phyloP scores from a whole-genome alignment of 2,329 filamentous ascomycete genomes.

The Phialocephala subalpina region DNA sequence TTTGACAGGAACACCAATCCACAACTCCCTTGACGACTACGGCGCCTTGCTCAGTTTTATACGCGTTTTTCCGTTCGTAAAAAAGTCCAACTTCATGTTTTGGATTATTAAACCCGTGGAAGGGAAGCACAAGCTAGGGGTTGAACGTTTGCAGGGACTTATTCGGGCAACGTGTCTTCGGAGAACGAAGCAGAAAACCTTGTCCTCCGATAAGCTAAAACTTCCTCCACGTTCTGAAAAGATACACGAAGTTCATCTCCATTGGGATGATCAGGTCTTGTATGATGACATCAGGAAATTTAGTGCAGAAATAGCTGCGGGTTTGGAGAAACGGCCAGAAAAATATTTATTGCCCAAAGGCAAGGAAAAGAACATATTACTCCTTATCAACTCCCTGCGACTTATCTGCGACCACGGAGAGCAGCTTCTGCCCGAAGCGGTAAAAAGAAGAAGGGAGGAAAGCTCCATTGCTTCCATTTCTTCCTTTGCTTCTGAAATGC shows the following conservation, averaged over 20 bases:
- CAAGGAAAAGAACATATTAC: conserved; percentile 1
- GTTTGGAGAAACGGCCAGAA: not conserved
- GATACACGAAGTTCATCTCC: not conserved
- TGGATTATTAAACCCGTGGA: conserved; percentile 39
- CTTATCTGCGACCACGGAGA: conserved; percentile 14
- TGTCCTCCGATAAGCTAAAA: not conserved
- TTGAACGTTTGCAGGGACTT: conserved; percentile 38
- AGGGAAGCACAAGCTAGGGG: conserved; percentile 19
- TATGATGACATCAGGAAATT: conserved; percentile 6
- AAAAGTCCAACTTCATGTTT: conserved; percentile 32
- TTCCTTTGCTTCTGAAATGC: conserved; percentile 14
- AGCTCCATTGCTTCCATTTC: conserved; percentile 4
- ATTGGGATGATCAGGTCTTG: conserved; percentile 10
- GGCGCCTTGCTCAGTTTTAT: conserved; percentile 39
- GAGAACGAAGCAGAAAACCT: conserved; percentile 37
- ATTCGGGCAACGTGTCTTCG: conserved; percentile 44
- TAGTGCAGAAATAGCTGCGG: not conserved
- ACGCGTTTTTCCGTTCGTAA: conserved; percentile 17
- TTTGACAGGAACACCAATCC: conserved; percentile 39
- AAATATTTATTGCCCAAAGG: not conserved
- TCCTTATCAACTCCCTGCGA: conserved; percentile 15
- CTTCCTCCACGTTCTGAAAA: conserved; percentile 3
- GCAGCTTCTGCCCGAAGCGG: not conserved
- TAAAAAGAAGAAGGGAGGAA: not conserved
- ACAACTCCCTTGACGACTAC: conserved; percentile 43